Evolutionary conservation across 139 green algal genomes (phyloP).

Genomic region (Cymbomonas tetramitiformis): DNA sequence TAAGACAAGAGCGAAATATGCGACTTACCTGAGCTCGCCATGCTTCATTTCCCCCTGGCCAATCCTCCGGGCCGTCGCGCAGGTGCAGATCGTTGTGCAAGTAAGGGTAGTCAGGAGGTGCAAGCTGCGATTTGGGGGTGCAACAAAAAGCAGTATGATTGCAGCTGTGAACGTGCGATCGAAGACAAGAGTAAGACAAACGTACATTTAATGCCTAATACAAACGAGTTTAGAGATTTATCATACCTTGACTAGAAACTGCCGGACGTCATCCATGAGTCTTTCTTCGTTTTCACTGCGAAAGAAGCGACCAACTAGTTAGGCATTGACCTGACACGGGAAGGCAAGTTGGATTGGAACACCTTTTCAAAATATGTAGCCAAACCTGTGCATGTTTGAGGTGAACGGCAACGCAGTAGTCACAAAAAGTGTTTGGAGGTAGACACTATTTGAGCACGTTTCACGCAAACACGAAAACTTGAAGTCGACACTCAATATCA

Average conservation of each 20-base stretch:
- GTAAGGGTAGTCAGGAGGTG: slow-evolving; percentile 45
- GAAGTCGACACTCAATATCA: neutral
- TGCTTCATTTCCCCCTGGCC: slow-evolving; percentile 34
- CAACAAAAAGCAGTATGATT: too few species aligned
- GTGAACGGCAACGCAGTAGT: too few species aligned
- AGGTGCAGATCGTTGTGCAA: slow-evolving; percentile 72
- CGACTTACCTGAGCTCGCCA: slow-evolving; percentile 33
- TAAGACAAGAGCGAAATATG: too few species aligned
- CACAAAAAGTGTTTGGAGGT: too few species aligned
- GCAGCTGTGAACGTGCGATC: too few species aligned
- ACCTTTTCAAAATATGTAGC: too few species aligned
- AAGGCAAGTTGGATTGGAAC: too few species aligned
- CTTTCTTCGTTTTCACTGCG: slow-evolving; percentile 2
- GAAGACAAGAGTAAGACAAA: too few species aligned
- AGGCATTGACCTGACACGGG: neutral
- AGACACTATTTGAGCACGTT: too few species aligned
- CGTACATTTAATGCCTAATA: too few species aligned
- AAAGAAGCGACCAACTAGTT: neutral
- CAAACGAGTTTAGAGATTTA: neutral
- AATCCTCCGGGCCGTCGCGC: slow-evolving; percentile 38
- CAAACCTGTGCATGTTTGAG: too few species aligned
- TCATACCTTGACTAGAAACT: slow-evolving; percentile 19
- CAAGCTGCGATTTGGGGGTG: too few species aligned
- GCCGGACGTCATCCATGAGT: slow-evolving; percentile 57
- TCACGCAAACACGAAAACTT: neutral